Evolutionary conservation across 495 filamentous ascomycete genomes (phyloP).

Genomic region (Xylaria nigripes): DNA sequence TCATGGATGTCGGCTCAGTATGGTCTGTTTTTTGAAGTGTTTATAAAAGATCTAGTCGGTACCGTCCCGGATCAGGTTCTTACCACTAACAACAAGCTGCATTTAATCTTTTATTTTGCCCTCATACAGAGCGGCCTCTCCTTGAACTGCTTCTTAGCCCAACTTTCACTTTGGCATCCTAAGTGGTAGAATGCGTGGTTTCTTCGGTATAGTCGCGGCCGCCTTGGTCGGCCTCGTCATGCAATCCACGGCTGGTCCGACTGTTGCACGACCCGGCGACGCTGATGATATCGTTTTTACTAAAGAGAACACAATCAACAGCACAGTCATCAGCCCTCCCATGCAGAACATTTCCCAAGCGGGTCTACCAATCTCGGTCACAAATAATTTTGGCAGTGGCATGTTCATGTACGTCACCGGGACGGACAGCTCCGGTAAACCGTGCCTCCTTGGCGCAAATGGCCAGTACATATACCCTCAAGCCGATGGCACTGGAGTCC

Average conservation of each 20-base stretch:
- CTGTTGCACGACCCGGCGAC: conserved; percentile 19
- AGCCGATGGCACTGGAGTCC: conserved; percentile 15
- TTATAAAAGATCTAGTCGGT: not conserved
- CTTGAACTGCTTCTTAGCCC: not conserved
- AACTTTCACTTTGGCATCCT: not conserved
- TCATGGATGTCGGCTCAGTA: no score
- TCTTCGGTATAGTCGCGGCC: conserved; percentile 25
- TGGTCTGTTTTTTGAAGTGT: no score
- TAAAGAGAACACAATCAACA: conserved; percentile 25
- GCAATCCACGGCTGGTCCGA: conserved; percentile 17
- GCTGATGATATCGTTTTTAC: conserved; percentile 19
- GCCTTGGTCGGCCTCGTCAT: conserved; percentile 17
- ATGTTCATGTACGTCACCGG: conserved; percentile 37
- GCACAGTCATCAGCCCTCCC: conserved; percentile 9
- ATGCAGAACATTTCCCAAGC: conserved; percentile 5
- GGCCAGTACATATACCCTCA: conserved; percentile 32
- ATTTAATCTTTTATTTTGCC: not conserved
- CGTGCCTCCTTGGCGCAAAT: conserved; percentile 30
- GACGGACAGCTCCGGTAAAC: conserved; percentile 20
- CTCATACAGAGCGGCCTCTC: not conserved
- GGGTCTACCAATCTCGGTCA: conserved; percentile 18
- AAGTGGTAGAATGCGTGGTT: conserved; percentile 15
- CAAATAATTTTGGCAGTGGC: conserved; percentile 35
- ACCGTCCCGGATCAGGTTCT: not conserved
- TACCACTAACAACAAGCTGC: not conserved